Conservation (phyloP, 202 grass and related monocot genomes). For the Musa balbisiana region DNA sequence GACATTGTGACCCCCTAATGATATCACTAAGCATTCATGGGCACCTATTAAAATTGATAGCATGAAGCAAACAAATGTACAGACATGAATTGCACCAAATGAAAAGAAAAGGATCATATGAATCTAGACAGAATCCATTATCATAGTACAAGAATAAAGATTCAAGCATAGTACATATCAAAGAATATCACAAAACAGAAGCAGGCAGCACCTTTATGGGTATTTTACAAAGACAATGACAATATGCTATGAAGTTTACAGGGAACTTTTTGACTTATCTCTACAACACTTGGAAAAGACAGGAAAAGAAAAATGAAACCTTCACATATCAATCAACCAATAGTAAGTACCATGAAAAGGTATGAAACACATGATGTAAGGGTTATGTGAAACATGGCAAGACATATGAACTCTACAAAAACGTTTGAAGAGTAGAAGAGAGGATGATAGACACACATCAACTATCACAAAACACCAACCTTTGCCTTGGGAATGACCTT, state of each 20-base stretch:
- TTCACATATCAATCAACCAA: neutral
- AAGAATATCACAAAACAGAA: neutral
- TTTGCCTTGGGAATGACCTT: conserved; percentile 92
- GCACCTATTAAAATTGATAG: neutral
- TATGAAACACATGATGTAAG: too few relatives aligned
- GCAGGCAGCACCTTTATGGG: too few relatives aligned
- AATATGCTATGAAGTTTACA: neutral
- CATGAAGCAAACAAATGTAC: neutral
- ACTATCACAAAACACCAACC: conserved; percentile 26
- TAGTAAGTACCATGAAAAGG: too few relatives aligned
- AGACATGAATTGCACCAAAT: neutral
- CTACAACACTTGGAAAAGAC: neutral
- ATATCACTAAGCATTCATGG: neutral
- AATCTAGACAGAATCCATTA: neutral
- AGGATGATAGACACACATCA: neutral
- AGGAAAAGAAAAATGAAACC: neutral
- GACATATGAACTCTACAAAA: too few relatives aligned
- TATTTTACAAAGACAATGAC: neutral
- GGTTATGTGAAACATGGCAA: too few relatives aligned
- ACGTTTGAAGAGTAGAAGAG: neutral
- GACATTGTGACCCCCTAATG: neutral
- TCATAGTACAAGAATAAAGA: neutral
- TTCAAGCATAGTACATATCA: neutral
- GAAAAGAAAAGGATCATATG: neutral
- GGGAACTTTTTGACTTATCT: neutral